These are phyloP conservation scores for Calvatia gigantea DNA, from an alignment of 768 basidiomycete genomes.

Conservation along the genomic window DNA sequence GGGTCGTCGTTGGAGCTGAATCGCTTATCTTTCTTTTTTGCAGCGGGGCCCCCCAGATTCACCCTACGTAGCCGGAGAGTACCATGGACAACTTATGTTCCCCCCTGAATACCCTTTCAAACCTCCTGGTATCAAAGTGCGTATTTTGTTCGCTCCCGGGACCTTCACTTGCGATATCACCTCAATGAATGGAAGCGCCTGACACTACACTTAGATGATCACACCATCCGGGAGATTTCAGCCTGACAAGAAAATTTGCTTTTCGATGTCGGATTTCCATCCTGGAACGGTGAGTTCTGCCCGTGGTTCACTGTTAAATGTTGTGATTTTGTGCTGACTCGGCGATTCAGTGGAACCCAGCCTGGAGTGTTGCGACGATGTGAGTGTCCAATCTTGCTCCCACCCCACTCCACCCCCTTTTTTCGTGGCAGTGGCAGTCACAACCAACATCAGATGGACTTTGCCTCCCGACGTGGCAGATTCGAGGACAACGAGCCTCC, in stretches of 20 bases:
- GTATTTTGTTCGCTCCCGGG: slow-evolving; percentile 13
- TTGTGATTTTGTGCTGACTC: slow-evolving; percentile 3
- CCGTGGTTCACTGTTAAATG: slow-evolving; percentile 1
- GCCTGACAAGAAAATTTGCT: slow-evolving; percentile 94
- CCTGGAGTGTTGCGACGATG: slow-evolving; percentile 96
- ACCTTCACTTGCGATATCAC: slow-evolving; percentile 3
- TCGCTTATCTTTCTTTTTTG: slow-evolving; percentile 9
- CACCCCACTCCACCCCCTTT: slow-evolving; percentile 9
- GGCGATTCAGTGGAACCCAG: slow-evolving; percentile 78
- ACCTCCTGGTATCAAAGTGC: slow-evolving; percentile 93
- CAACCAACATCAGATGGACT: background rate
- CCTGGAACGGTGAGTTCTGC: slow-evolving; percentile 69
- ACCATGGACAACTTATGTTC: slow-evolving; percentile 89
- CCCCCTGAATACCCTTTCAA: slow-evolving; percentile 96
- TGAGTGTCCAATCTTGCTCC: slow-evolving; percentile 35
- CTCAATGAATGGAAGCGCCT: slow-evolving; percentile 7
- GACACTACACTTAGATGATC: slow-evolving; percentile 59
- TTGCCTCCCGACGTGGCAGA: slow-evolving; percentile 7
- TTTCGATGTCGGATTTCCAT: slow-evolving; percentile 97
- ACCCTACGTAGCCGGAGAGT: slow-evolving; percentile 89
- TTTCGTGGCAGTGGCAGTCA: background rate
- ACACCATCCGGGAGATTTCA: slow-evolving; percentile 90
- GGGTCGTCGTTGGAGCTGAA: slow-evolving; percentile 13
- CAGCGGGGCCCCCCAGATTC: slow-evolving; percentile 94
- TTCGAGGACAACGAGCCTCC: slow-evolving; percentile 4